Evolutionary conservation across 202 grass and related monocot genomes (phyloP).

Genomic region (Alloteropsis angusta): DNA sequence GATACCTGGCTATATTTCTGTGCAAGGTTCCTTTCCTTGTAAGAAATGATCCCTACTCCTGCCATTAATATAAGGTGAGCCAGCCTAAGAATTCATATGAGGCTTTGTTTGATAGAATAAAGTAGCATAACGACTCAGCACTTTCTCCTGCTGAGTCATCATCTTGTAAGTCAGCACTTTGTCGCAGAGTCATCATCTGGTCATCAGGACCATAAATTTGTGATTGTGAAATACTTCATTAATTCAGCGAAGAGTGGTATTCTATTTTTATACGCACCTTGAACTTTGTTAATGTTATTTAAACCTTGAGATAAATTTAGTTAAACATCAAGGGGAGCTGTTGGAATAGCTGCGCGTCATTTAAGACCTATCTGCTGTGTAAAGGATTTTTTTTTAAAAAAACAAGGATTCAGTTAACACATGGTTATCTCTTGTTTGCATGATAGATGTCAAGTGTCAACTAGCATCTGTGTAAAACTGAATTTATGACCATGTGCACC

Average conservation of each 20-base stretch:
- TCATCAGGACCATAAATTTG: slow-evolving; percentile 22
- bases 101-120: slow-evolving; percentile 21
- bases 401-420: background rate
- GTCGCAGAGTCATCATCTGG: slow-evolving; percentile 22
- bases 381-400: slow-evolving; percentile 6
- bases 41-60: slow-evolving; percentile 10
- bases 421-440: too few relatives aligned
- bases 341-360: background rate
- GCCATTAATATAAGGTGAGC: slow-evolving; percentile 3
- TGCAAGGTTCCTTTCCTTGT: slow-evolving; percentile 10
- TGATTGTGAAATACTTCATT: background rate
- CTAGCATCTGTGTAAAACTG: background rate
- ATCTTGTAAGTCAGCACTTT: slow-evolving; percentile 13
- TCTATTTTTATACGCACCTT: background rate
- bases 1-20: background rate
- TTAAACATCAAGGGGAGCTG: background rate
- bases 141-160: slow-evolving; percentile 11
- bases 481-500: slow-evolving; percentile 15
- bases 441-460: background rate
- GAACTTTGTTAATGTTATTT: background rate
- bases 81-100: slow-evolving; percentile 6
- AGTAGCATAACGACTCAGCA: slow-evolving; percentile 9
- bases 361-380: slow-evolving; percentile 8
- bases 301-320: background rate
- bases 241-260: background rate